phyloP scores from a whole-genome alignment of 768 basidiomycete species.

The Suillus cothurnatus region DNA sequence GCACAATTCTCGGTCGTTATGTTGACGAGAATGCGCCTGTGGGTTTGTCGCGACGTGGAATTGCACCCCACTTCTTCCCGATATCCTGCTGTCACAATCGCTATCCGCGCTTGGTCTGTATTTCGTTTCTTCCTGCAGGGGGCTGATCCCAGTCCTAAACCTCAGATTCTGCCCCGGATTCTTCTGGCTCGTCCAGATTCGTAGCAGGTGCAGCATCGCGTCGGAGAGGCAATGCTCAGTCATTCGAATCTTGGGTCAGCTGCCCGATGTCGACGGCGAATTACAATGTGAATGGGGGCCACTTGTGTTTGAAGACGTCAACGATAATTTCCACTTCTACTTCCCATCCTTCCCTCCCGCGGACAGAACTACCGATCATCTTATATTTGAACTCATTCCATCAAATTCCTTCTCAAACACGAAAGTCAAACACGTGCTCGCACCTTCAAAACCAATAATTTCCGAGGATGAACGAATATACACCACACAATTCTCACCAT shows the following conservation, averaged over 20 bases:
- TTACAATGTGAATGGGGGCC: slow-evolving; percentile 27
- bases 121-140: slow-evolving; percentile 13
- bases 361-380: slow-evolving; percentile 17
- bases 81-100: slow-evolving; percentile 23
- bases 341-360: slow-evolving; percentile 31
- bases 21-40: slow-evolving; percentile 15
- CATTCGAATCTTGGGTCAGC: slow-evolving; percentile 46
- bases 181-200: slow-evolving; percentile 28
- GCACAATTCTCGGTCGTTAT: slow-evolving; percentile 21
- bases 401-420: slow-evolving; percentile 32
- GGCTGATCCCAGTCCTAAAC: slow-evolving; percentile 1
- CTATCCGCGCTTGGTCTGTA: slow-evolving; percentile 30
- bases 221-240: slow-evolving; percentile 22
- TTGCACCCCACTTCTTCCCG: slow-evolving; percentile 27
- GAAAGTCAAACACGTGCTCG: slow-evolving; percentile 56
- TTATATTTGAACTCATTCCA: slow-evolving; percentile 19
- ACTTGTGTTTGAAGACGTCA: slow-evolving; percentile 56
- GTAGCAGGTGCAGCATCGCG: slow-evolving; percentile 20
- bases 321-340: slow-evolving; percentile 73
- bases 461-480: slow-evolving; percentile 35
- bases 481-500: slow-evolving; percentile 76
- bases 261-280: slow-evolving; percentile 41
- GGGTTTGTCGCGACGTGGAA: slow-evolving; percentile 33
- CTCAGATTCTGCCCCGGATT: slow-evolving; percentile 28
- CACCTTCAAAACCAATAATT: slow-evolving; percentile 53